Evolutionary conservation across 768 basidiomycete species (phyloP).

Genomic region (Termitomyces sp.): DNA sequence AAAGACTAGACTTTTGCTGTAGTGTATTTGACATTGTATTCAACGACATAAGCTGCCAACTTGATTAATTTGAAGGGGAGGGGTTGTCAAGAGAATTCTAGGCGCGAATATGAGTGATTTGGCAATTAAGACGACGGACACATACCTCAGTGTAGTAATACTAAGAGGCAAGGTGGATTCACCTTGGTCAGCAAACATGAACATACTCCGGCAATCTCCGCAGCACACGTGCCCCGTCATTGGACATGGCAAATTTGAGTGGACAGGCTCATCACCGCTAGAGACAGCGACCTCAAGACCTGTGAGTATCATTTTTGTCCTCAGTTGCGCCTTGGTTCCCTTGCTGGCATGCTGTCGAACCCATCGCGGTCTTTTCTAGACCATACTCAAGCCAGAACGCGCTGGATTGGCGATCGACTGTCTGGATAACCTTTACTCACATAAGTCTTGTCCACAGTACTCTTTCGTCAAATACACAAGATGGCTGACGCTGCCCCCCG

Average conservation of each 20-base stretch:
- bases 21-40: conserved; percentile 63
- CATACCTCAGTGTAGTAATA: conserved; percentile 4
- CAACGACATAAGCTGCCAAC: conserved; percentile 85
- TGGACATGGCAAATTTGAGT: conserved; percentile 11
- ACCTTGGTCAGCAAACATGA: conserved; percentile 11
- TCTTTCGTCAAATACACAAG: conserved; percentile 22
- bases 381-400: conserved; percentile 5
- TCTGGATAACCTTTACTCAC: conserved; percentile 37
- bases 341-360: conserved; percentile 2
- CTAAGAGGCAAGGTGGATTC: conserved; percentile 7
- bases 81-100: conserved; percentile 12
- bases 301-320: conserved; percentile 26
- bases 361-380: conserved; percentile 7
- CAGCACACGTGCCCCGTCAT: conserved; percentile 5
- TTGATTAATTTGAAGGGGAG: conserved; percentile 42
- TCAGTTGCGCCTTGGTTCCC: neutral
- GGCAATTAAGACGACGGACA: neutral
- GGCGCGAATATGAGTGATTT: neutral
- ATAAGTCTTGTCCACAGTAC: conserved; percentile 9
- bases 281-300: conserved; percentile 32
- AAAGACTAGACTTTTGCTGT: conserved; percentile 85
- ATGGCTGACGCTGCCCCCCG: conserved; percentile 80
- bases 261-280: conserved; percentile 26
- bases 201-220: conserved; percentile 12
- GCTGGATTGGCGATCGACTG: conserved; percentile 44